Base-by-base conservation (phyloP, 2,329 filamentous ascomycete species). In the Celoporthe dispersa region DNA sequence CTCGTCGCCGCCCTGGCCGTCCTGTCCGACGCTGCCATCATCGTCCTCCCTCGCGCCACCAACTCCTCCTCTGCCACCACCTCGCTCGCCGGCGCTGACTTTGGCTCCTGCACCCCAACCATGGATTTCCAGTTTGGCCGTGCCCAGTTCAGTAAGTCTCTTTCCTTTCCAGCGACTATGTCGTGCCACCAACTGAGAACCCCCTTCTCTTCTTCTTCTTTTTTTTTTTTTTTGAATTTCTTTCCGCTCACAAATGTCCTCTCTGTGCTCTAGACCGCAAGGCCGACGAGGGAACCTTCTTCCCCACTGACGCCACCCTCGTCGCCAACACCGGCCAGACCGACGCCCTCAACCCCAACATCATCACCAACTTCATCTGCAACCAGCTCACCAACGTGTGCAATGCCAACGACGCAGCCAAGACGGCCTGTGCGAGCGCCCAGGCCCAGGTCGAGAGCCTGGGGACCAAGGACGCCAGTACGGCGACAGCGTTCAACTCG, bases 351-450 rank as follows among this genome's bases (percentile, higher is more conserved):
- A 89, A 89, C 83, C 87, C 87, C 51, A 87, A 86, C 80, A 90
- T 90, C 80, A 90, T 90, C 81, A 89, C 86, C 75, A 89, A 88
- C 80, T 83, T 86, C 25, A 84, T 90, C 74, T 88, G 86, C 80
- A 85, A 90, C 79, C 86, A 88, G 77, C 81, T 90, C 68, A 85
- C 81, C 71, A 90, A 89, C 77, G 85, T 87, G 33, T 90, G 87
- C 78, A 79, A 80, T n/a, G 87, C 87, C 64, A 88, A 88, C 77
- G 81, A 80, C 19, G 87, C 85, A 1, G 87, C 86, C 44, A 82
- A 84, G 66, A 76, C 81, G 22, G 78, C 81, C 2, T 88, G 86
- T 76, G 75, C 78, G 69, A 78, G 79, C 48, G 87, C 85, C 2
- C 78, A 87, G 75, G 81, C 84, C 0, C 76, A 84, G 77, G 85